Evolutionary conservation across 2,329 filamentous ascomycete species (phyloP).

Genomic region (Monosporascus sp.): DNA sequence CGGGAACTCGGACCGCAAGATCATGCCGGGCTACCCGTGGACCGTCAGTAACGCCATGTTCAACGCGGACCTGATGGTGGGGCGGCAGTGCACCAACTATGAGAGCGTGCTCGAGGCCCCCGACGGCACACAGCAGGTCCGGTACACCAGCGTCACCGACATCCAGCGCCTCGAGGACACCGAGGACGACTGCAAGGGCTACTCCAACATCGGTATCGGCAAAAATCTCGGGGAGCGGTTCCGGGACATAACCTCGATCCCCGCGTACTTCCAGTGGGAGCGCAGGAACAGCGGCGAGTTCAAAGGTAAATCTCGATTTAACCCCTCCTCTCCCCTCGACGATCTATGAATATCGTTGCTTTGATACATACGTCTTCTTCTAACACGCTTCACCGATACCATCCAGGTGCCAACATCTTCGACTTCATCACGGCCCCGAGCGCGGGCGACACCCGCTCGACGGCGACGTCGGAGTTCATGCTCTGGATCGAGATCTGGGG

Average conservation of each 20-base stretch:
- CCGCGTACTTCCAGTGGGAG: slow-evolving; percentile 3
- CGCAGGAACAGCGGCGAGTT: slow-evolving; percentile 2
- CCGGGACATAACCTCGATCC: slow-evolving; percentile 2
- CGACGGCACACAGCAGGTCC: slow-evolving; percentile 2
- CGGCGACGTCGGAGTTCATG: slow-evolving; percentile 17
- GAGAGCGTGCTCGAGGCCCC: slow-evolving; percentile 1
- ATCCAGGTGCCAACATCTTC: slow-evolving; percentile 15
- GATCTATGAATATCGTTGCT: neutral
- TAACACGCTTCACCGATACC: neutral
- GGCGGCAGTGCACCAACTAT: slow-evolving; percentile 7
- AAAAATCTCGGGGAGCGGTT: slow-evolving; percentile 2
- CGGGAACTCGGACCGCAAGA: slow-evolving; percentile 4
- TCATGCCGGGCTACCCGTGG: slow-evolving; percentile 4
- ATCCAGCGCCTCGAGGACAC: slow-evolving; percentile 3
- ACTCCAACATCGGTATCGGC: slow-evolving; percentile 8
- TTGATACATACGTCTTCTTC: neutral
- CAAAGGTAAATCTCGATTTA: slow-evolving; percentile 1
- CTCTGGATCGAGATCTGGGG: slow-evolving; percentile 18
- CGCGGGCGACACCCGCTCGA: slow-evolving; percentile 6
- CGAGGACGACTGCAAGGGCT: slow-evolving; percentile 8
- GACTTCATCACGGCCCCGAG: slow-evolving; percentile 17
- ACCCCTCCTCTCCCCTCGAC: neutral
- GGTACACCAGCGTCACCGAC: slow-evolving; percentile 4
- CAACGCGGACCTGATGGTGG: slow-evolving; percentile 5
- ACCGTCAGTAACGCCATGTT: slow-evolving; percentile 6